A percentile compares a stretch with the other conserved stretches of the same genome.
These are phyloP conservation scores for Lasiodiplodia gonubiensis DNA, from an alignment of 2,329 filamentous ascomycete species.

Conservation along the genomic window DNA sequence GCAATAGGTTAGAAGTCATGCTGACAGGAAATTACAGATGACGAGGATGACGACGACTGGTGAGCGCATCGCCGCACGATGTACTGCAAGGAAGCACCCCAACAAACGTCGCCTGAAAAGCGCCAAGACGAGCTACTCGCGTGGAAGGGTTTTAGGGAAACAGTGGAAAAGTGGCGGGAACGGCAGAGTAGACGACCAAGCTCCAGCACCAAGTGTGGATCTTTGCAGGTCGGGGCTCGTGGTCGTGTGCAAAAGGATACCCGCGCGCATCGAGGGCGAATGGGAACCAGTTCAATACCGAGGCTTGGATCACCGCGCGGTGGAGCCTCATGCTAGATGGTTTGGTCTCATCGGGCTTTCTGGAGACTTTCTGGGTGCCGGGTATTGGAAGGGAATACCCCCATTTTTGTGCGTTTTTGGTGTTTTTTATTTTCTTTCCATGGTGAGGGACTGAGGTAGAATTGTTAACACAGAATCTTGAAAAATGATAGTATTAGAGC, in stretches of 20 bases:
- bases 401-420: background rate
- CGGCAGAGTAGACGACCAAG: background rate
- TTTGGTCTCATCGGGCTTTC: background rate
- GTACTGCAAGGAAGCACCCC: background rate
- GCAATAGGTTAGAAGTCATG: conserved; percentile 5
- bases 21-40: conserved; percentile 61
- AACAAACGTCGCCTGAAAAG: background rate
- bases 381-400: background rate
- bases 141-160: background rate
- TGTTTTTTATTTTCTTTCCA: background rate
- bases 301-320: background rate
- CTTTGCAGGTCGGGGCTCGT: background rate
- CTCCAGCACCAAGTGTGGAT: background rate
- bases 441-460: background rate
- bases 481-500: background rate
- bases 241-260: background rate
- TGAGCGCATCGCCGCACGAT: conserved; percentile 35
- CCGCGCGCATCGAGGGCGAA: background rate
- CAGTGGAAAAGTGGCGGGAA: background rate
- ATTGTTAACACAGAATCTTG: background rate
- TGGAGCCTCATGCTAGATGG: background rate
- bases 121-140: background rate
- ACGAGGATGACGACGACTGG: conserved; percentile 80
- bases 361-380: background rate
- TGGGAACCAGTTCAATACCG: background rate